A percentile compares a stretch with the other conserved stretches of the same genome.
Conservation (phyloP, 331 rosid species). For the Cydonia oblonga region DNA sequence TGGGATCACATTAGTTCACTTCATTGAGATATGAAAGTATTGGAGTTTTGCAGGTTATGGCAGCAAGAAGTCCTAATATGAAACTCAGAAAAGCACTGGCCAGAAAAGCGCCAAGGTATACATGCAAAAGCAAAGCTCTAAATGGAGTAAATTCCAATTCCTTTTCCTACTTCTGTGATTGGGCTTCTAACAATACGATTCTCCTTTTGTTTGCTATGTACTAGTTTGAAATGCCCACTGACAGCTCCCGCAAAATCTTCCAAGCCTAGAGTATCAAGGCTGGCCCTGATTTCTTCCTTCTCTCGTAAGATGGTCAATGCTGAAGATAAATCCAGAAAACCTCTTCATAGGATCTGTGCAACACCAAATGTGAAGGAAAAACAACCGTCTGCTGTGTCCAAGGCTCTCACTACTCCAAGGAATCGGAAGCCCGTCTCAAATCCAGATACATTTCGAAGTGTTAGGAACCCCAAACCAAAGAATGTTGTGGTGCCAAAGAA, state of each 20-base stretch:
- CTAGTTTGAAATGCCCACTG: conserved; percentile 63
- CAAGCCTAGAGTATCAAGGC: conserved; percentile 60
- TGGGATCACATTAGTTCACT: background rate
- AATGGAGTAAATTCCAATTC: background rate
- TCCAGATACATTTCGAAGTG: conserved; percentile 55
- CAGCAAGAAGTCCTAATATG: conserved; percentile 92
- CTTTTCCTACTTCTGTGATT: background rate
- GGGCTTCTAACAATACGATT: background rate
- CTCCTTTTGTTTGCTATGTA: conserved; percentile 14
- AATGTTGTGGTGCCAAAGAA: conserved; percentile 44
- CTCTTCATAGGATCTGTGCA: conserved; percentile 31
- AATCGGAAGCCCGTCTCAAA: conserved; percentile 50
- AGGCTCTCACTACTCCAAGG: conserved; percentile 79
- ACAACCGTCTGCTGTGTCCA: conserved; percentile 31
- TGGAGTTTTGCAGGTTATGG: conserved; percentile 64
- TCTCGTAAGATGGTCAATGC: conserved; percentile 33
- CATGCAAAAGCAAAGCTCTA: background rate
- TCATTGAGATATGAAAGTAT: conserved; percentile 4
- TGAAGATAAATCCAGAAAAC: conserved; percentile 24
- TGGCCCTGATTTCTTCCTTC: conserved; percentile 56
- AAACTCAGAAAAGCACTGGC: conserved; percentile 41
- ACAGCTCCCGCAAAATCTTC: conserved; percentile 76
- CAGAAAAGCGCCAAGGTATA: conserved; percentile 43
- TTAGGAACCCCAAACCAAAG: conserved; percentile 42
- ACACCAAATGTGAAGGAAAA: conserved; percentile 61